Percentiles rank a stretch among this genome's conserved stretches.
These are phyloP conservation scores for Aureobasidium zeae DNA, from an alignment of 2,329 filamentous ascomycete species.

Conservation along the genomic window DNA sequence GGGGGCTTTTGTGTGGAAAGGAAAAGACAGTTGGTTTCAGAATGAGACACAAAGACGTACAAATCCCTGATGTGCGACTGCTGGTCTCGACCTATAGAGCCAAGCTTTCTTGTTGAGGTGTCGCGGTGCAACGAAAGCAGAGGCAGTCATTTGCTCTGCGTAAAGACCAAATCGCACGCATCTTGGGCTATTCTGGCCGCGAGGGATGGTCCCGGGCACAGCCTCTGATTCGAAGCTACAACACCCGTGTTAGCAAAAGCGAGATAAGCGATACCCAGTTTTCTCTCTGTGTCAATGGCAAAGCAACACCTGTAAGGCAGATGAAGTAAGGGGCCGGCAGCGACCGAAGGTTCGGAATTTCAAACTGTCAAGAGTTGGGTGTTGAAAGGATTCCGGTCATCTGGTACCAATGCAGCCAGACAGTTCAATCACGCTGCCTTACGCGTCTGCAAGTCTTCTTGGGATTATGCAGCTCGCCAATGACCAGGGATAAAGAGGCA, in stretches of 20 bases:
- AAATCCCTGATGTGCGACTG: conserved; percentile 34
- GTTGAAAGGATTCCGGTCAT: too few species aligned
- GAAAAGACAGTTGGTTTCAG: conserved; percentile 10
- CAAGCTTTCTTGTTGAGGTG: conserved; percentile 36
- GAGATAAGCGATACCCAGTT: neutral
- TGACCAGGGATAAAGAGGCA: neutral
- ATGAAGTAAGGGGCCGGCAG: conserved; percentile 4
- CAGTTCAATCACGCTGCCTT: conserved; percentile 5
- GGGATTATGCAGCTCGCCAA: conserved; percentile 7
- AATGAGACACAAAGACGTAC: conserved; percentile 15
- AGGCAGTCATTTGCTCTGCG: conserved; percentile 38
- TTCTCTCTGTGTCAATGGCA: neutral
- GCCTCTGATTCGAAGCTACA: conserved; percentile 33
- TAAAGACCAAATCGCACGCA: conserved; percentile 37
- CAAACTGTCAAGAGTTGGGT: too few species aligned
- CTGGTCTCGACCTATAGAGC: conserved; percentile 37
- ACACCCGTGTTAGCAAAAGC: conserved; percentile 24
- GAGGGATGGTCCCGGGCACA: conserved; percentile 35
- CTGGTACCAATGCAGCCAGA: neutral
- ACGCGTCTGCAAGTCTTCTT: neutral
- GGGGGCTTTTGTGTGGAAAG: conserved; percentile 10
- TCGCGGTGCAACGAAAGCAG: conserved; percentile 37
- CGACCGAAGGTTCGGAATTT: too few species aligned
- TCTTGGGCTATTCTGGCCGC: conserved; percentile 36
- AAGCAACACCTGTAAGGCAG: neutral